Conservation (phyloP, 2,329 filamentous ascomycete species). For the Ascochyta viciae-villosae region DNA sequence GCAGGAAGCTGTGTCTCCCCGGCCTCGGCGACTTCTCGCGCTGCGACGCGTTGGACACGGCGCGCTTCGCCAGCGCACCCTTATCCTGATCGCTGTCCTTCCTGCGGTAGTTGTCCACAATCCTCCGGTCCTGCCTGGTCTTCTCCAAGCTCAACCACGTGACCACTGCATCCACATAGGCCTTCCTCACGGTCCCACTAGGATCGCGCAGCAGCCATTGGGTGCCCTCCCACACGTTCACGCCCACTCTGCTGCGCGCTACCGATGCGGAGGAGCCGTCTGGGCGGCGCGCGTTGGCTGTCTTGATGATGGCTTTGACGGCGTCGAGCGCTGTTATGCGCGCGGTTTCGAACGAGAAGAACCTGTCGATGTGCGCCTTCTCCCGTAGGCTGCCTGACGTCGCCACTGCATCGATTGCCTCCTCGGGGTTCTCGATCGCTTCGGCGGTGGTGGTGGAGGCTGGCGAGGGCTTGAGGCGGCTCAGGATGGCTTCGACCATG, state of each 20-base stretch:
- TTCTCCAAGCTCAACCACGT: slow-evolving; percentile 89
- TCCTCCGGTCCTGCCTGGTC: slow-evolving; percentile 68
- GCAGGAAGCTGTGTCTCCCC: slow-evolving; percentile 74
- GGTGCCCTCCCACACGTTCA: slow-evolving; percentile 94
- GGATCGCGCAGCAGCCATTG: slow-evolving; percentile 88
- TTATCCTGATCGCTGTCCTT: slow-evolving; percentile 54
- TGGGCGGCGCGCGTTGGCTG: slow-evolving; percentile 69
- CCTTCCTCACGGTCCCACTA: slow-evolving; percentile 78
- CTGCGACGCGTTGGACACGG: slow-evolving; percentile 71
- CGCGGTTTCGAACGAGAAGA: slow-evolving; percentile 69
- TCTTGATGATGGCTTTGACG: slow-evolving; percentile 80
- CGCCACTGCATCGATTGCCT: slow-evolving; percentile 57
- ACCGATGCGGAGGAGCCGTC: slow-evolving; percentile 59
- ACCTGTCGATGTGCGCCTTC: slow-evolving; percentile 61
- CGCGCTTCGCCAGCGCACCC: slow-evolving; percentile 62
- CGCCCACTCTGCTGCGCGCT: slow-evolving; percentile 75
- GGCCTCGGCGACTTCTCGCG: slow-evolving; percentile 64
- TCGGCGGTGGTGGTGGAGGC: slow-evolving; percentile 54
- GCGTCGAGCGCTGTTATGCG: slow-evolving; percentile 73
- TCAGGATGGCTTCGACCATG: slow-evolving; percentile 84
- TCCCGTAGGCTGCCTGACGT: slow-evolving; percentile 60
- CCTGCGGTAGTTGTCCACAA: slow-evolving; percentile 62
- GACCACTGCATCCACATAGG: slow-evolving; percentile 82
- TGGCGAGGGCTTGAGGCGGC: slow-evolving; percentile 73
- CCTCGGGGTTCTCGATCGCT: slow-evolving; percentile 59